Evolutionary conservation across 208 protist species (phyloP).

Genomic region (Crithidia acanthocephali): DNA sequence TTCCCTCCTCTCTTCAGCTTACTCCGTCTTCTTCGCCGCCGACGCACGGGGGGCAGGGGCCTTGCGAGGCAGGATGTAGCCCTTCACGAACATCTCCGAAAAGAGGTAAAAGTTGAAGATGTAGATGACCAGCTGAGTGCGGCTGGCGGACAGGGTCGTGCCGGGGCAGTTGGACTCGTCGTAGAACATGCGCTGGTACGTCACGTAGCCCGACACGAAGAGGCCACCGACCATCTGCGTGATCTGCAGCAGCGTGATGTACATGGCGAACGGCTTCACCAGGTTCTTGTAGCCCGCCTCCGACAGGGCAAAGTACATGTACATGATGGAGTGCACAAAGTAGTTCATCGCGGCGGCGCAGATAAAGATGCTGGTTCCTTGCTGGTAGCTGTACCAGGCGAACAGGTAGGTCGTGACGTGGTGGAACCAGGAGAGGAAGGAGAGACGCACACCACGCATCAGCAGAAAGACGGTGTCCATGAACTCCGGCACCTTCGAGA

Average conservation of each 20-base stretch:
- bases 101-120: slow-evolving; percentile 95
- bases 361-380: slow-evolving; percentile 58
- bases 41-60: slow-evolving; percentile 3
- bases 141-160: slow-evolving; percentile 37
- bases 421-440: slow-evolving; percentile 93
- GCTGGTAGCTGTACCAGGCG: slow-evolving; percentile 84
- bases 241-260: slow-evolving; percentile 92
- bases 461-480: slow-evolving; percentile 88
- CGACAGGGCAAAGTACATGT: slow-evolving; percentile 93
- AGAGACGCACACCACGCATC: slow-evolving; percentile 68
- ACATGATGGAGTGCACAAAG: slow-evolving; percentile 96
- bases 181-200: slow-evolving; percentile 37
- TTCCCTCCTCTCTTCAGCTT: not conserved
- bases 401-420: slow-evolving; percentile 93
- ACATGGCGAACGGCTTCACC: slow-evolving; percentile 78
- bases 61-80: slow-evolving; percentile 69
- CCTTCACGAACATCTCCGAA: slow-evolving; percentile 89
- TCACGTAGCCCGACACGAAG: slow-evolving; percentile 67
- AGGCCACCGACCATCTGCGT: slow-evolving; percentile 94
- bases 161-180: slow-evolving; percentile 40
- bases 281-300: slow-evolving; percentile 71
- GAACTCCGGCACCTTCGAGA: slow-evolving; percentile 90
- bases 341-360: slow-evolving; percentile 93
- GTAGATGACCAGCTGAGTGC: slow-evolving; percentile 87
- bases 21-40: slow-evolving; percentile 26